Evolutionary conservation across 2,329 filamentous ascomycete species (phyloP), one percentile per base, ranked within the genome.

Genomic region (Xenosphaeropsis pyriputrescens): DNA sequence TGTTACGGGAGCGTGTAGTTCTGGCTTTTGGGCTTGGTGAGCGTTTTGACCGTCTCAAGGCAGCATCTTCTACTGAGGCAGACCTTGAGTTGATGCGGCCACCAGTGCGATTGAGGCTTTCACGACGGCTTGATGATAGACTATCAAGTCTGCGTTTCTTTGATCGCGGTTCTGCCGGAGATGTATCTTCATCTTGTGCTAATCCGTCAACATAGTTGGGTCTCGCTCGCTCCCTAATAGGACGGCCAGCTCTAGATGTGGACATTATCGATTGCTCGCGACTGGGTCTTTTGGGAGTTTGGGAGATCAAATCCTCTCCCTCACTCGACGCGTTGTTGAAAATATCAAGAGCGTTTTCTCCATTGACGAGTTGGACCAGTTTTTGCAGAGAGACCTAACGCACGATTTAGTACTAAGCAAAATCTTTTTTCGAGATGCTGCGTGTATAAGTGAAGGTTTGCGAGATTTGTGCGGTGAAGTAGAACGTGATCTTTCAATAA

Each of bases 361-460:
- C 68, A 50, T 68, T 65, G 8, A 59, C 51, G 18, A 65, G 55
- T 2, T 52, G 43, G 11, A 67, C 45, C 3, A 72, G 54, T 22
- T 62, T 51, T 26, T 64, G 54, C 22, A 65, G 61, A 12, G 58
- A 47, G 9, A 70, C 52, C 68, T 72, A 34, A 30, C 12, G 22
- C 8, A 30, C 11, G 29, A 13, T 31, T 37, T 31, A 22, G 18
- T 26, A 18, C n/a, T 39, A n/a, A n/a, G n/a, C n/a, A n/a, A n/a
- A n/a, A n/a, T n/a, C n/a, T n/a, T n/a, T n/a, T n/a, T n/a, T 15
- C 18, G 19, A 11, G 13, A n/a, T 13, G 18, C 8, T 33, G 4
- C 12, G 18, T 4, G 14, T 7, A 7, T 6, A 15, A 18, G 2
- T 35, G 18, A 13, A 17, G 6, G n/a, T n/a, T 19, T 17, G 6